Conservation (phyloP, 1,284 basidiomycete genomes). For the Pyrrhoderma lamaoense region DNA sequence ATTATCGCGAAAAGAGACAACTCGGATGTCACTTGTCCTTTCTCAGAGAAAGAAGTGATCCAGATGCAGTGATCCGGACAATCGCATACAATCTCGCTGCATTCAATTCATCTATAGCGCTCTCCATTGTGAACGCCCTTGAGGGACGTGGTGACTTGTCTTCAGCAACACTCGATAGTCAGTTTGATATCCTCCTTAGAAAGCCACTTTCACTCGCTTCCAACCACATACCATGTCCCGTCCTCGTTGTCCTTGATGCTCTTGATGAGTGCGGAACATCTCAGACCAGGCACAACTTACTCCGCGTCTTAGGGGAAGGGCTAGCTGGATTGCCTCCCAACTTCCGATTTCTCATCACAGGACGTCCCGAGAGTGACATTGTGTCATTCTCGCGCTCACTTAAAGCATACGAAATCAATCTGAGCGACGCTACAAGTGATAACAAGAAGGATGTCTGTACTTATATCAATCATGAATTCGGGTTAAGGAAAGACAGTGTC, state of each 20-base stretch:
- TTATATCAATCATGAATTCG: neutral
- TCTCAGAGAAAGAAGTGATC: slow-evolving; percentile 8
- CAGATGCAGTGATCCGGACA: neutral
- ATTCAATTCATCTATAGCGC: neutral
- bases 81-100: slow-evolving; percentile 1
- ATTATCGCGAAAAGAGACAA: no score
- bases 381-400: neutral
- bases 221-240: neutral
- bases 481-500: neutral
- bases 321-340: neutral
- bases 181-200: slow-evolving; percentile 1
- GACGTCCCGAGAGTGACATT: neutral
- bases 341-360: slow-evolving; percentile 6
- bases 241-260: neutral
- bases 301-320: neutral
- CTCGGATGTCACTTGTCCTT: slow-evolving; percentile 12
- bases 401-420: no score
- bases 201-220: neutral
- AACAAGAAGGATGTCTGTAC: neutral
- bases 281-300: neutral
- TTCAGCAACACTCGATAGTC: neutral
- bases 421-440: neutral
- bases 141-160: neutral
- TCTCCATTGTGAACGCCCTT: neutral
- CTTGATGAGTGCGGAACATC: neutral